Evolutionary conservation across 2,329 filamentous ascomycete genomes (phyloP).

Genomic region (Chaetoscypha palmicola): DNA sequence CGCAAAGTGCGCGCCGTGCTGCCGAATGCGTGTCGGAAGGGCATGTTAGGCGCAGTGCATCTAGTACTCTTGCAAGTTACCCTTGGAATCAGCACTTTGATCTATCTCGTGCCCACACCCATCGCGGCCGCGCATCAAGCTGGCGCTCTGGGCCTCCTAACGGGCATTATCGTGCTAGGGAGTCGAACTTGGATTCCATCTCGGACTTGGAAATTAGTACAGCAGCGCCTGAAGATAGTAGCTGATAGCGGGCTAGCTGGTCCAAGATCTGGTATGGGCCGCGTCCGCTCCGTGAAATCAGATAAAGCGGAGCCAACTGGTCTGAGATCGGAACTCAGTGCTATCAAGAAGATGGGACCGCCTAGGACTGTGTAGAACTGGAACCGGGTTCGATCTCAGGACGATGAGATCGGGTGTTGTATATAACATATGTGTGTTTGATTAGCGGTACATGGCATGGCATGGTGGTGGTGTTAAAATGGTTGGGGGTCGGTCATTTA

Average conservation of each 20-base stretch:
- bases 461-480: not conserved
- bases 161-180: conserved; percentile 71
- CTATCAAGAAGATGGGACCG: conserved; percentile 2
- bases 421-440: conserved; percentile 3
- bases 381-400: not conserved
- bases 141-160: conserved; percentile 76
- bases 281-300: not conserved
- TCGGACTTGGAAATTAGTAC: conserved; percentile 53
- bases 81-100: conserved; percentile 82
- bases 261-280: not conserved
- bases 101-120: conserved; percentile 87
- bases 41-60: conserved; percentile 73
- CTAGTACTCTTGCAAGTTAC: conserved; percentile 75
- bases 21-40: conserved; percentile 57
- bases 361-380: not conserved
- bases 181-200: conserved; percentile 70
- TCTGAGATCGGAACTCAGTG: conserved; percentile 1
- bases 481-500: not conserved
- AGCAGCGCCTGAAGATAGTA: conserved; percentile 28
- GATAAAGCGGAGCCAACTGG: not conserved
- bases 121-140: conserved; percentile 91
- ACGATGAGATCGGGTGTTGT: too few species aligned
- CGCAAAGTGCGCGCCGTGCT: conserved; percentile 49
- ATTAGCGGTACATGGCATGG: conserved; percentile 2
- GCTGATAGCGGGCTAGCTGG: conserved; percentile 8